A percentile compares a stretch with the other conserved stretches of the same genome.
Evolutionary conservation across 2,329 filamentous ascomycete species (phyloP).

Genomic region (Alternaria sp.): DNA sequence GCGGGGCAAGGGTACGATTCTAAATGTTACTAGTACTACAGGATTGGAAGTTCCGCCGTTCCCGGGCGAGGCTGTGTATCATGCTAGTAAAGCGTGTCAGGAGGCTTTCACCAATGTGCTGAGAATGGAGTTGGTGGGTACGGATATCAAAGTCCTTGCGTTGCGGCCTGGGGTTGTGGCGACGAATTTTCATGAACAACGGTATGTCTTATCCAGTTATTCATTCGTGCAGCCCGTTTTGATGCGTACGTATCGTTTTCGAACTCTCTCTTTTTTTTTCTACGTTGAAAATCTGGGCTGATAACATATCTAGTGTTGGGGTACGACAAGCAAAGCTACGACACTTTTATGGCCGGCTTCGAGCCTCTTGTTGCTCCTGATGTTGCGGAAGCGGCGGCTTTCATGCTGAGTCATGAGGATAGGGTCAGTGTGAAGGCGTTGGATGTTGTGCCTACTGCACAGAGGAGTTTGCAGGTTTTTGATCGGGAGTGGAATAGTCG

Average conservation of each 20-base stretch:
- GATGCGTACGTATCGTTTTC: no score
- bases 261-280: background rate
- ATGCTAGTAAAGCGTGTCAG: constrained; percentile 58
- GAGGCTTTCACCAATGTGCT: constrained; percentile 62
- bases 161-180: constrained; percentile 59
- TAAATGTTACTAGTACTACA: constrained; percentile 60
- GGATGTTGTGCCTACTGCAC: constrained; percentile 58
- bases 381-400: constrained; percentile 55
- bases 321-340: constrained; percentile 54
- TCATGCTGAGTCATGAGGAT: constrained; percentile 55
- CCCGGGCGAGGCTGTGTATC: constrained; percentile 60
- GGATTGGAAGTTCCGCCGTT: constrained; percentile 60
- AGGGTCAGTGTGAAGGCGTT: constrained; percentile 58
- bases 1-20: constrained; percentile 54
- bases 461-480: constrained; percentile 51
- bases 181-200: constrained; percentile 59
- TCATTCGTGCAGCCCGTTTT: background rate
- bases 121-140: constrained; percentile 58
- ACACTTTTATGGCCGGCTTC: constrained; percentile 58
- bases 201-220: constrained; percentile 25
- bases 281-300: background rate
- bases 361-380: constrained; percentile 56
- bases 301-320: constrained; percentile 46
- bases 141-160: constrained; percentile 59
- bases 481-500: constrained; percentile 48